phyloP scores from a whole-genome alignment of 495 filamentous ascomycete genomes.

The Podospora bellae-mahoneyi region DNA sequence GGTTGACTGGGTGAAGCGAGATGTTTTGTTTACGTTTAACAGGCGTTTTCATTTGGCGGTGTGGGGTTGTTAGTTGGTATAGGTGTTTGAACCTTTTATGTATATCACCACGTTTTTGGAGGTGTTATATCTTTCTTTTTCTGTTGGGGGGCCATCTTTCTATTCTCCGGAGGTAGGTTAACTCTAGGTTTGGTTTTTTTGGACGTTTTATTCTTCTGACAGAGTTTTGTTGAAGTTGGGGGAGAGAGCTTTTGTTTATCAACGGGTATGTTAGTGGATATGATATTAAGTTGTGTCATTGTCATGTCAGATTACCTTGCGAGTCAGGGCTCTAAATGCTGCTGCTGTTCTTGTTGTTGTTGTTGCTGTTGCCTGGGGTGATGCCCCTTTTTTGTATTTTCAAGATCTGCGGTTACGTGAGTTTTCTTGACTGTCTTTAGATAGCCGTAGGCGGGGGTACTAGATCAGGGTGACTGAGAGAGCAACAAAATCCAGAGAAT shows the following conservation, averaged over 20 bases:
- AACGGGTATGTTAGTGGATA: not conserved
- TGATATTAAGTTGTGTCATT: not conserved
- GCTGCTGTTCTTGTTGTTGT: no score
- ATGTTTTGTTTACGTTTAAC: not conserved
- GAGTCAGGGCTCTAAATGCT: no score
- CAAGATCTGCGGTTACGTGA: no score
- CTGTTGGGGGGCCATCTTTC: not conserved
- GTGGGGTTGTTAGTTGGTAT: not conserved
- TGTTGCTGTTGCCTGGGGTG: no score
- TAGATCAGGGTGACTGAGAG: no score
- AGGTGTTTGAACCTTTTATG: not conserved
- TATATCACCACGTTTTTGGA: not conserved
- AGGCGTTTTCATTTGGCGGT: not conserved
- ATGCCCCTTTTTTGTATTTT: no score
- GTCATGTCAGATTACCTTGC: not conserved
- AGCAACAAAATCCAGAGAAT: not conserved
- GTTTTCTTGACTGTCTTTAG: no score
- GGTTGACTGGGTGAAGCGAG: not conserved
- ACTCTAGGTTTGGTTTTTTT: not conserved
- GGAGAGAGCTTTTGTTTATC: not conserved
- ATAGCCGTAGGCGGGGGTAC: no score
- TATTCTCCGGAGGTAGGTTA: not conserved
- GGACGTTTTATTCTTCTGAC: not conserved
- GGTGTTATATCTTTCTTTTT: not conserved
- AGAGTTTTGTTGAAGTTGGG: not conserved